Evolutionary conservation across 306 rosid species (phyloP), one percentile per base, ranked within the genome.

Genomic region (Coriaria nepalensis): DNA sequence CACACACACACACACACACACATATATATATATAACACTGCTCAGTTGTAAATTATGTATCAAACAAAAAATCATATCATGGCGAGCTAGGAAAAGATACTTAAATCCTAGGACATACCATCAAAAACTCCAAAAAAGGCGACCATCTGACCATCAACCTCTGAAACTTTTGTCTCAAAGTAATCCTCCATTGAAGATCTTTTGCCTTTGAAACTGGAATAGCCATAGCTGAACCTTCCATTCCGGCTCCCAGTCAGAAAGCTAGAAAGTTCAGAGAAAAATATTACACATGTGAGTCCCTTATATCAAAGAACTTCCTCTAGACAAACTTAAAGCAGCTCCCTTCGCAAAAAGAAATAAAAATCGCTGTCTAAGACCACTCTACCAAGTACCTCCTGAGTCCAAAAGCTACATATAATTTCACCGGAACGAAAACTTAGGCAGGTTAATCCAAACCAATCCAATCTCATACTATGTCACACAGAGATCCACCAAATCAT

Each of bases 121-220:
- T 86, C 95, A 59, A 86, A 86, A 72, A 86, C 95, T 60, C 93
- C 95, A 35, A 86, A 86, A 71, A 86, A 81, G 9, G 84, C 95
- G 15, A 86, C 95, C 77, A 56, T 78, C 59, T 86, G 88, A 49
- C 88, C 95, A 65, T 86, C 86, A 42, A 86, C 69, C 63, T 81
- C 95, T 33, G 87, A 78, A 53, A 78, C 74, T 13, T 46, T 73
- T 34, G 88, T 77, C 78, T 76, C 95, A 50, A 65, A 86, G 73
- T 76, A 86, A 68, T 86, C 95, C 80, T 86, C 95, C 95, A 86
- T 86, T 6, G 93, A 86, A 65, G 95, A 59, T 56, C 95, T 76
- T 65, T 86, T 86, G 40, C 95, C 95, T 73, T 81, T 81, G 76
- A 81, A 78, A 69, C 93, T 86, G 52, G 93, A 78, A 81, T 78